Evolutionary conservation across 192 early-diverging fungal species (phyloP), one percentile per base, ranked within the genome.

Genomic region (Backusella sp.): DNA sequence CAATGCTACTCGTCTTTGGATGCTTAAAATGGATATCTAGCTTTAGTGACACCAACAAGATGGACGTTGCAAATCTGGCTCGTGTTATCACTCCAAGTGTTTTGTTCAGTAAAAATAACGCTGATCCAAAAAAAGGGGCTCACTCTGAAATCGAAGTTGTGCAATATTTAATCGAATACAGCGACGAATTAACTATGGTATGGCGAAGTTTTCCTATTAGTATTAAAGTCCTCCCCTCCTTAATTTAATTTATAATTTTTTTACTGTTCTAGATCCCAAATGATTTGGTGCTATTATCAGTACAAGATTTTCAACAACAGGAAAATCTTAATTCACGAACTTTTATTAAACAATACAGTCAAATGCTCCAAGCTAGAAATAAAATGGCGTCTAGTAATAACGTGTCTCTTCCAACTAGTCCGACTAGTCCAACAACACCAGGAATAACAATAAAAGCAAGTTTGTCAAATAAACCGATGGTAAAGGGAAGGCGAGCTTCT

Each of bases 1-100:
- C 96, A 42, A 92, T 97, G 78, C 91, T 94, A 62, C 93, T 97
- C n/a, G 85, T 99, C 32, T 90, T 93, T 78, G 83, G 88, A 37
- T 96, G 98, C 84, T 83, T 99, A 32, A 88, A 88, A 37, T 89
- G 93, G 82, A 97, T 98, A 9, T 91, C 96, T 1, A 88, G 89
- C 4, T 91, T 90, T 68, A 90, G 90, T n/a, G 84, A 86, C 0
- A 93, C 93, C 11, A 97, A 94, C 75, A 95, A 94, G 82, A 99
- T 99, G 98, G 93, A 95, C 77, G 77, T 94, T 4, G 88, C 89
- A 59, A 99, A 98, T 76, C 76, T 99, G 74, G 94, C 97, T 3
- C 97, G 95, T 0, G 94, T 99, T 3, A 94, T 99, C 65, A 90
- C 96, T 9, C 98, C 98, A 26, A 98, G 96, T 76, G 91, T 99